phyloP scores from a whole-genome alignment of 768 basidiomycete genomes.

The Rhodosporidiobolus odoratus region DNA sequence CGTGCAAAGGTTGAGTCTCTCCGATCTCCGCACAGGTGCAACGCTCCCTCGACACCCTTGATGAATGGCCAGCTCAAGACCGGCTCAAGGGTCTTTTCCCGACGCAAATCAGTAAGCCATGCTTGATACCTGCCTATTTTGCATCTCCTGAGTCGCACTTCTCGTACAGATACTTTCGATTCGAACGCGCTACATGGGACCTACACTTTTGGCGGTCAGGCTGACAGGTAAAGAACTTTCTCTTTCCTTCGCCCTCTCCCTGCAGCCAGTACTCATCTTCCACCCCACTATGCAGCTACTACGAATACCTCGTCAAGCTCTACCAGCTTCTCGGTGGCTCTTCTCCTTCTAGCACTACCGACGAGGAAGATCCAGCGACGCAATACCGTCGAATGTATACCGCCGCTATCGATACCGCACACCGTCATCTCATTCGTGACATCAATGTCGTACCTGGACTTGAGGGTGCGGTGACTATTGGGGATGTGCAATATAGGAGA shows the following conservation, averaged over 20 bases:
- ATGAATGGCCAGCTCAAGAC: slow-evolving; percentile 18
- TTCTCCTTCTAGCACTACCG: not conserved
- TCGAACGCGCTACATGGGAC: slow-evolving; percentile 37
- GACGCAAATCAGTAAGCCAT: not conserved
- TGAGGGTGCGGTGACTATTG: not conserved
- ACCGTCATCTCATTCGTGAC: slow-evolving; percentile 42
- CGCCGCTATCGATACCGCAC: slow-evolving; percentile 44
- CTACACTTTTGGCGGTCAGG: slow-evolving; percentile 46
- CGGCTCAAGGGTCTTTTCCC: not conserved
- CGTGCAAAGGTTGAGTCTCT: not conserved
- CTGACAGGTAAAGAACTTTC: slow-evolving; percentile 9
- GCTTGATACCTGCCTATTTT: not conserved
- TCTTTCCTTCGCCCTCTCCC: not conserved
- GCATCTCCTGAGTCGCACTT: not conserved
- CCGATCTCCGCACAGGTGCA: slow-evolving; percentile 38
- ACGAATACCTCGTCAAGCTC: slow-evolving; percentile 46
- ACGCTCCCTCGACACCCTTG: slow-evolving; percentile 46
- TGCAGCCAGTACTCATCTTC: not conserved
- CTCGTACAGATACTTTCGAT: not conserved
- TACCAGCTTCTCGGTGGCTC: slow-evolving; percentile 46
- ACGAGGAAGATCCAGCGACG: not conserved
- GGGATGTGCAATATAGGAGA: not conserved
- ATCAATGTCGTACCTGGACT: slow-evolving; percentile 43
- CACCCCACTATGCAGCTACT: slow-evolving; percentile 6
- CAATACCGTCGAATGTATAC: slow-evolving; percentile 46